Evolutionary conservation across 345 rosid species (phyloP), one percentile per base, ranked within the genome.

Genomic region (Psidium friedrichsthalianum): DNA sequence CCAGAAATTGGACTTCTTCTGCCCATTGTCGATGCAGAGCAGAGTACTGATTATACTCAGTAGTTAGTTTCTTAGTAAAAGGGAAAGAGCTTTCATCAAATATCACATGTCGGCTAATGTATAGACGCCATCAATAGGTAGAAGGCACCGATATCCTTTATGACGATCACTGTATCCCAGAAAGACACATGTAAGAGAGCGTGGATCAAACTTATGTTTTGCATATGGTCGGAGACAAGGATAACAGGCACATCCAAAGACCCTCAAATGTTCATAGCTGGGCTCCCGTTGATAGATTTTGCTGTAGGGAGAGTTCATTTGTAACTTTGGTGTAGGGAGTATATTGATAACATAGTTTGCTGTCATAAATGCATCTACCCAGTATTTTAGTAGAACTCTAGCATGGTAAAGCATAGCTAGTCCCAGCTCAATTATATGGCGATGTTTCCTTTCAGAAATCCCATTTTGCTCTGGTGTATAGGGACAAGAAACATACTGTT

Each of bases 141-240:
- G 58, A 16, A 85, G 49, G 10, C 84, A 85, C 3, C 58, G 42
- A 25, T 85, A 85, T 7, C 84, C 87, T 36, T 85, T 85, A 44
- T 85, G 87, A 8, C 27, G n/a, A 1, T 56, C 40, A 56, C 85
- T 86, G 20, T 82, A 82, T 2, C 85, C 85, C 0, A 82, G 11
- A 56, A 86, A 86, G 5, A 86, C 8, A 14, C 86, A 83, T 1
- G 36, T 22, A 2, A 57, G 3, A 2, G 32, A 21, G 5, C 27
- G 83, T 6, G 76, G 47, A 69, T 86, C 85, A 47, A 52, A 52
- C 11, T 52, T 52, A 14, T 52, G 54, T 52, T 51, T 5, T 1
- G 54, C 18, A 52, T 52, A 56, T 3, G n/a, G 58, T 9, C 5
- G 51, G 1, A 56, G 81, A 53, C 69, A 56, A 0, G 84, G 56